These are phyloP conservation scores for Calonectria naviculata DNA, from an alignment of 2,329 filamentous ascomycete genomes.

Conservation along the genomic window DNA sequence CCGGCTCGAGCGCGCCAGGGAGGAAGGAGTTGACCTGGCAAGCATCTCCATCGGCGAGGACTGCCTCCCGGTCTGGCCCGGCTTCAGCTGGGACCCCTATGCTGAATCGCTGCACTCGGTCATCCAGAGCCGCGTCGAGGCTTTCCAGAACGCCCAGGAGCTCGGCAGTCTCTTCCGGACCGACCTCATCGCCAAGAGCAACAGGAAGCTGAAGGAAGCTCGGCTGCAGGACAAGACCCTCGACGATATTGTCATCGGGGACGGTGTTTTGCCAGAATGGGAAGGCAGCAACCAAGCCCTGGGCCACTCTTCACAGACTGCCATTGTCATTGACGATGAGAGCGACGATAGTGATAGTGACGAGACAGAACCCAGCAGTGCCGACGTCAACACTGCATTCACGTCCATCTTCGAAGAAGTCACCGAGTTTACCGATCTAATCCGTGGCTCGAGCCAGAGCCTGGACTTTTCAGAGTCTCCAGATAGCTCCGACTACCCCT, in stretches of 20 bases:
- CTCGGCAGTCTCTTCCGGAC: slow-evolving; percentile 31
- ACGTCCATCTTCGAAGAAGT: background rate
- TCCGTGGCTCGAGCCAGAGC: background rate
- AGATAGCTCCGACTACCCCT: background rate
- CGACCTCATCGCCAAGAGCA: slow-evolving; percentile 41
- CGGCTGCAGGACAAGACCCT: slow-evolving; percentile 31
- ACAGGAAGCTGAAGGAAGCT: slow-evolving; percentile 40
- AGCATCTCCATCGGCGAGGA: slow-evolving; percentile 41
- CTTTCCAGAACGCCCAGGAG: slow-evolving; percentile 25
- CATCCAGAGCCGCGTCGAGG: slow-evolving; percentile 39
- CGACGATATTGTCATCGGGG: slow-evolving; percentile 36
- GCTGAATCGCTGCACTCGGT: slow-evolving; percentile 35
- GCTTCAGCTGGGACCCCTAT: slow-evolving; percentile 37
- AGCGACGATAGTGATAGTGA: background rate
- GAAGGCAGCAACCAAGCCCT: slow-evolving; percentile 2
- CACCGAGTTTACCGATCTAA: too few species aligned
- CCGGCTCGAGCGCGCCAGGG: slow-evolving; percentile 36
- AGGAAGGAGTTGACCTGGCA: slow-evolving; percentile 19
- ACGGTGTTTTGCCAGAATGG: slow-evolving; percentile 45
- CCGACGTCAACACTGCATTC: background rate
- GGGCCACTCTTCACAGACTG: background rate
- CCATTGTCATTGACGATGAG: background rate
- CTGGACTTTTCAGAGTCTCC: background rate
- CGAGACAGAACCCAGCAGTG: background rate
- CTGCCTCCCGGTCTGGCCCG: slow-evolving; percentile 44